Evolutionary conservation across 2,329 filamentous ascomycete species (phyloP).

Genomic region (Lachnellula suecica): DNA sequence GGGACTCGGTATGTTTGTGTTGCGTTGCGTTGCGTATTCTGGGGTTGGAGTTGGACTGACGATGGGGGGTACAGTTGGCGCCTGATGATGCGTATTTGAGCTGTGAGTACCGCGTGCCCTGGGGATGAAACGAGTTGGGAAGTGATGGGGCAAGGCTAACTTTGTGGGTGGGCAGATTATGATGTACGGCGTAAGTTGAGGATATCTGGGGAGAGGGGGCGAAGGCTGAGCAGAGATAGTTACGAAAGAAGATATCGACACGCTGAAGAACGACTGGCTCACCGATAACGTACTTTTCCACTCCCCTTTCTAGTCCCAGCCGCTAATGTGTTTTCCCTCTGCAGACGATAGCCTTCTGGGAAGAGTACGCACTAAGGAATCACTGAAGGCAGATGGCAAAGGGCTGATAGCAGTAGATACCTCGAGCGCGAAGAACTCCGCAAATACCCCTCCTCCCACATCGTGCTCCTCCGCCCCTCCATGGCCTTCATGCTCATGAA

Average conservation of each 20-base stretch:
- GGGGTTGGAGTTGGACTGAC: constrained; percentile 20
- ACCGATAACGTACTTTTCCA: constrained; percentile 79
- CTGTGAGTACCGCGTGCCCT: constrained; percentile 49
- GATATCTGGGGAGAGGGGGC: neutral
- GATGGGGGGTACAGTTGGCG: constrained; percentile 43
- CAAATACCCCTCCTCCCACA: constrained; percentile 78
- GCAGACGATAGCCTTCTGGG: constrained; percentile 95
- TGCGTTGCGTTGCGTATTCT: neutral
- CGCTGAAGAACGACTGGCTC: constrained; percentile 89
- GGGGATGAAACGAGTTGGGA: neutral
- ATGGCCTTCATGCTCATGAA: constrained; percentile 93
- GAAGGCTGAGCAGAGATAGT: constrained; percentile 49
- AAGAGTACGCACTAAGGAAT: constrained; percentile 84
- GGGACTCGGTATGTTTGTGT: constrained; percentile 42
- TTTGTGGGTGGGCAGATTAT: constrained; percentile 47
- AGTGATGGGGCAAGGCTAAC: constrained; percentile 4
- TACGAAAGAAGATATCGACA: constrained; percentile 84
- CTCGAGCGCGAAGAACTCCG: constrained; percentile 86
- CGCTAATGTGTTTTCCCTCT: constrained; percentile 6
- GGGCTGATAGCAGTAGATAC: no score
- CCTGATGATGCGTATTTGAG: constrained; percentile 70
- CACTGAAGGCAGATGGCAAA: no score
- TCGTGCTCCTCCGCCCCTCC: constrained; percentile 85
- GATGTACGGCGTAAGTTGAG: constrained; percentile 58
- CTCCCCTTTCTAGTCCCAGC: constrained; percentile 6